Conservation (phyloP, 2,329 filamentous ascomycete species). For the Phymatotrichopsis omnivora region DNA sequence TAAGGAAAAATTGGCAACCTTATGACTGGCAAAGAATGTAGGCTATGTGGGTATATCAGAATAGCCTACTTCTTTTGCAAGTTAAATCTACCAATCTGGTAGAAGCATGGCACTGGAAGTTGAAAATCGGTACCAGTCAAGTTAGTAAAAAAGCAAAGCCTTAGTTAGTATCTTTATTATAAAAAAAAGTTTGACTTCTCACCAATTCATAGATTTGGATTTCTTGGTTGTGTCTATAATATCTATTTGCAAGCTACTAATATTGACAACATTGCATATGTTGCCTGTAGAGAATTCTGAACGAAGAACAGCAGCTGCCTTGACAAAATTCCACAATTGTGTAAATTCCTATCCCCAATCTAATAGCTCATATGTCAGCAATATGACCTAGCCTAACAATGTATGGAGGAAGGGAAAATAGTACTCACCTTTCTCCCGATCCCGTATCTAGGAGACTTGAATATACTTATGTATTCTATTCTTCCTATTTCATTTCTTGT, state of each 20-base stretch:
- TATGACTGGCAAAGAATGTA: background rate
- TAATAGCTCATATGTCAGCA: background rate
- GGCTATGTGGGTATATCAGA: background rate
- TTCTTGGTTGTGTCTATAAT: too few species aligned
- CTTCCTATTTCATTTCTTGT: background rate
- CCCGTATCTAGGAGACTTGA: background rate
- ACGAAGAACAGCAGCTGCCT: too few species aligned
- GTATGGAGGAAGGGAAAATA: background rate
- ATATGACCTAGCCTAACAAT: too few species aligned
- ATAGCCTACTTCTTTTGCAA: slow-evolving; percentile 1
- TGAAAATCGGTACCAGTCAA: background rate
- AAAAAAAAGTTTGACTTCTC: background rate
- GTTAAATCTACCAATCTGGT: background rate
- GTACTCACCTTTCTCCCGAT: background rate
- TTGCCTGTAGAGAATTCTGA: background rate
- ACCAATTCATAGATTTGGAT: background rate
- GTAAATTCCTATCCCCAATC: background rate
- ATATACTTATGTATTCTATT: background rate
- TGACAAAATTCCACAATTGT: too few species aligned
- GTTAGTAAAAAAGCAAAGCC: background rate
- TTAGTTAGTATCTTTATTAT: background rate
- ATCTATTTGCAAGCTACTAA: background rate
- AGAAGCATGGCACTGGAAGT: background rate
- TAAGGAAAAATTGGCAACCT: background rate
- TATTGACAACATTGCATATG: background rate